These are phyloP conservation scores for Pleodorina starrii DNA, from an alignment of 139 green algal genomes.

Conservation along the genomic window DNA sequence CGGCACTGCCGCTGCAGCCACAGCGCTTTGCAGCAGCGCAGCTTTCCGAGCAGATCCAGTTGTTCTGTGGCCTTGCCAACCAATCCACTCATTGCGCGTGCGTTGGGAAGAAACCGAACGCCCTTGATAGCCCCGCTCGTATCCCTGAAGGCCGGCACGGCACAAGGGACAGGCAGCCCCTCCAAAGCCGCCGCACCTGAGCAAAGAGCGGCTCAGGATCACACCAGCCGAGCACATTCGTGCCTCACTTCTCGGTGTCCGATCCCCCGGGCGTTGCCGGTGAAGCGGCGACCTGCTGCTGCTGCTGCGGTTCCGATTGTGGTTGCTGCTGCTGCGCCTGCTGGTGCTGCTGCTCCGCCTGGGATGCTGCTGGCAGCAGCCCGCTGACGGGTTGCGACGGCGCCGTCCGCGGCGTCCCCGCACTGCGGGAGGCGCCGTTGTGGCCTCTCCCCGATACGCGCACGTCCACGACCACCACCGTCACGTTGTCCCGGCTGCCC, in stretches of 20 bases:
- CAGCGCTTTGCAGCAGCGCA: too few relatives aligned
- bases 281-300: neutral
- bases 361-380: neutral
- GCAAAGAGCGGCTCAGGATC: too few relatives aligned
- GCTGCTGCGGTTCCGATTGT: neutral
- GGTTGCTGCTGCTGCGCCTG: neutral
- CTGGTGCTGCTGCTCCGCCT: neutral
- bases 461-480: constrained; percentile 71
- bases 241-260: constrained; percentile 2
- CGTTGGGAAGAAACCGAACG: too few relatives aligned
- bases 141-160: too few relatives aligned
- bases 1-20: too few relatives aligned
- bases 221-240: neutral
- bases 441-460: neutral
- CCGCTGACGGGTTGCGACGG: neutral
- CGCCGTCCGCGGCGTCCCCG: neutral
- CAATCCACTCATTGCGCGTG: too few relatives aligned
- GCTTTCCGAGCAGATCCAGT: too few relatives aligned
- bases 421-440: neutral
- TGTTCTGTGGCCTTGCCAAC: too few relatives aligned
- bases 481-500: constrained; percentile 77
- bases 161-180: too few relatives aligned
- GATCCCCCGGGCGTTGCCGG: neutral
- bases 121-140: too few relatives aligned
- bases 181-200: too few relatives aligned